These are phyloP conservation scores for Suhomyces sp. DNA, from an alignment of 805 yeast genomes.

Conservation along the genomic window DNA sequence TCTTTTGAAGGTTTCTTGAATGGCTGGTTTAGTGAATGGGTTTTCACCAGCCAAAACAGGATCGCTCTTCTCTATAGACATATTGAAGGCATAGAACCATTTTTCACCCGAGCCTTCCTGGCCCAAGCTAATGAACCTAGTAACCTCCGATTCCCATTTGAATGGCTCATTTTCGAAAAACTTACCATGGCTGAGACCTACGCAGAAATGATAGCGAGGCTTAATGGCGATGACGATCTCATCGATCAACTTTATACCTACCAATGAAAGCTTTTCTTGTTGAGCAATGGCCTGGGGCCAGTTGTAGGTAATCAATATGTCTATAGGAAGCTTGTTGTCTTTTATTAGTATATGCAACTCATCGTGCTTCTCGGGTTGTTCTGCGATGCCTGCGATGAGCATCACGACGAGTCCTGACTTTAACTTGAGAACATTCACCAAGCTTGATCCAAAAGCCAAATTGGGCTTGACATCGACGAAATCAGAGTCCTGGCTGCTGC, in stretches of 20 bases:
- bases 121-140: slow-evolving; percentile 67
- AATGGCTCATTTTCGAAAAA: slow-evolving; percentile 59
- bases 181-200: slow-evolving; percentile 47
- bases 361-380: slow-evolving; percentile 5
- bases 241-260: slow-evolving; percentile 48
- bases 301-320: slow-evolving; percentile 54
- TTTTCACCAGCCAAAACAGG: slow-evolving; percentile 14
- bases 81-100: slow-evolving; percentile 75
- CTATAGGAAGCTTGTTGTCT: slow-evolving; percentile 23
- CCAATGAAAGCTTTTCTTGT: slow-evolving; percentile 40
- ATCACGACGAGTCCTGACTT: slow-evolving; percentile 49
- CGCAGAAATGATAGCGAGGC: slow-evolving; percentile 69
- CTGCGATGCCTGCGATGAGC: slow-evolving; percentile 31
- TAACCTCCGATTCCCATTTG: slow-evolving; percentile 47
- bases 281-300: slow-evolving; percentile 59
- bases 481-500: slow-evolving; percentile 14
- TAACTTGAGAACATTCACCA: slow-evolving; percentile 30
- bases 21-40: slow-evolving; percentile 21
- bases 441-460: slow-evolving; percentile 34
- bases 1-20: slow-evolving; percentile 9
- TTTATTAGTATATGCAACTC: slow-evolving; percentile 13
- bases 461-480: slow-evolving; percentile 23
- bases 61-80: slow-evolving; percentile 13
- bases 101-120: slow-evolving; percentile 50
- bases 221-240: slow-evolving; percentile 37